Percentiles rank a stretch among this genome's conserved stretches.
Evolutionary conservation across 2,329 filamentous ascomycete genomes (phyloP).

Genomic region (Colletotrichum tanaceti): DNA sequence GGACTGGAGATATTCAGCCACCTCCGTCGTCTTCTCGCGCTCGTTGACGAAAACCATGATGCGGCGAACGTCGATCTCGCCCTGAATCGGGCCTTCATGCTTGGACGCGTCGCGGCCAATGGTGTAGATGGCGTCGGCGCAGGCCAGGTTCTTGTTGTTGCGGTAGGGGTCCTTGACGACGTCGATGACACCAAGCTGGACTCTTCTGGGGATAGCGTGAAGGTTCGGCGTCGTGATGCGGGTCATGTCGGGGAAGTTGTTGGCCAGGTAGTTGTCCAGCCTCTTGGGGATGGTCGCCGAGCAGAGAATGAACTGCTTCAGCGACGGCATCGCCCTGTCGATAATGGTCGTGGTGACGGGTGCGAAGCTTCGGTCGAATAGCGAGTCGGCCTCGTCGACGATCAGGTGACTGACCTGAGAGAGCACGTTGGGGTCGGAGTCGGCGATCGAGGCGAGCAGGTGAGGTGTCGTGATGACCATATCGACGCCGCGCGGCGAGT

Average conservation of each 20-base stretch:
- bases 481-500: constrained; percentile 84
- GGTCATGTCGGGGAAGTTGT: constrained; percentile 83
- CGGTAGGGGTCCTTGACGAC: constrained; percentile 92
- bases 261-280: constrained; percentile 85
- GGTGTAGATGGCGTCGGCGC: constrained; percentile 93
- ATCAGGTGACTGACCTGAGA: constrained; percentile 91
- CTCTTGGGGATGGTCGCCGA: constrained; percentile 95
- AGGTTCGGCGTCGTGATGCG: constrained; percentile 95
- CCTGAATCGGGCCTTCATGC: constrained; percentile 67
- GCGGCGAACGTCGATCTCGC: constrained; percentile 76
- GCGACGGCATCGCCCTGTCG: constrained; percentile 81
- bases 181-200: constrained; percentile 93
- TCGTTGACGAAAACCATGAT: constrained; percentile 98
- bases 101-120: constrained; percentile 81
- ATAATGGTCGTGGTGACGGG: constrained; percentile 85
- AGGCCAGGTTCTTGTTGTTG: constrained; percentile 92
- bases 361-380: constrained; percentile 92
- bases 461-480: constrained; percentile 90
- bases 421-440: constrained; percentile 90
- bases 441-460: constrained; percentile 86
- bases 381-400: constrained; percentile 94
- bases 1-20: constrained; percentile 80
- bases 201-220: constrained; percentile 92
- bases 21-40: constrained; percentile 84
- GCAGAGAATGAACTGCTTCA: constrained; percentile 90